Evolutionary conservation across 2,329 filamentous ascomycete genomes (phyloP), one percentile per base, ranked within the genome.

Genomic region (Ilyonectria destructans): DNA sequence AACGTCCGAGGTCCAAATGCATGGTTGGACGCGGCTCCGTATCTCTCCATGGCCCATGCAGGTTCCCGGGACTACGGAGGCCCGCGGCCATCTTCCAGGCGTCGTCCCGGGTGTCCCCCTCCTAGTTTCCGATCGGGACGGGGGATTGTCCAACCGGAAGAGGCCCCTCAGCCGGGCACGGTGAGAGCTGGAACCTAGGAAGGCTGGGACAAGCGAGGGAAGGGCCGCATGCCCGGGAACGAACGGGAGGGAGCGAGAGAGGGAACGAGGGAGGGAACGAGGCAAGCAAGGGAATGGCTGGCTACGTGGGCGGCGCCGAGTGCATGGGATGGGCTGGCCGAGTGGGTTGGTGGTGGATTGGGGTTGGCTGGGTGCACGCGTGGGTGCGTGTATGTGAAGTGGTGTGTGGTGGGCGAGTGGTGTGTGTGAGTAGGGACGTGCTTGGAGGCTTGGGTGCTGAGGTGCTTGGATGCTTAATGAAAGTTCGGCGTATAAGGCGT

Each of bases 111-210:
- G 37, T 26, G 45, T 62, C 45, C 43, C 54, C 69, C 61, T 69
- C 64, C 61, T 68, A 65, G 68, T 58, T 73, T 67, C 60, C 68
- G 69, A 75, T 74, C 68, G 48, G 56, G 54, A 72, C 55, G 62
- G 58, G 19, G 46, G 56, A 69, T 67, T 65, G 65, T 68, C 73
- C 73, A 75, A 74, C 73, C 73, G 73, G 73, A 75, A 71, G 55
- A 61, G 54, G 62, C 60, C 73, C 70, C 68, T 62, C 64, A 63
- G 60, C 71, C 69, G 64, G 51, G 58, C 56, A 69, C 72, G 71
- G 67, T 52, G 68, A 72, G 66, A 49, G 54, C 63, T 68, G 67
- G 62, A 48, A 56, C 59, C 29, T 49, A 19, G 29, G 40, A 62
- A 33, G 49, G n/a, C 23, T 61, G 48, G 35, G 6, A 54, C 48